Evolutionary conservation across 345 rosid species (phyloP), one percentile per base, ranked within the genome.

Genomic region (Psidium guajava): DNA sequence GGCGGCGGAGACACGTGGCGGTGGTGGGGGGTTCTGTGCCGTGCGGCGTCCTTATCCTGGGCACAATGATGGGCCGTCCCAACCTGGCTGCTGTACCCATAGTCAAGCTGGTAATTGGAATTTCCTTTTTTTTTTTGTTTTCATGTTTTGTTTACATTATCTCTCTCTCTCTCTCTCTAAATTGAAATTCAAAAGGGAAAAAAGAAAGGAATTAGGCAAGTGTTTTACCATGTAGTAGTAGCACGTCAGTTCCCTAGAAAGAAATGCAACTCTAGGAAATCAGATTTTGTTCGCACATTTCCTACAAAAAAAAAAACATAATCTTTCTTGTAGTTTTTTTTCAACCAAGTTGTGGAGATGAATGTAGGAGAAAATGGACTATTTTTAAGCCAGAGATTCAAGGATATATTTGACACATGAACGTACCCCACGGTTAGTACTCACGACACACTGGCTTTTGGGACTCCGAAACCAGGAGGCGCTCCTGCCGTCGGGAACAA

Each of bases 11-110:
- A 74, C 44, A 24, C 54, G 82, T 74, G 73, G 88, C 55, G 85
- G 86, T n/a, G 59, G 83, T 49, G 86, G 81, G 22, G 86, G 84
- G 51, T 40, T 27, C 85, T 49, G 58, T 83, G 61, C 56, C 24
- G 58, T 36, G 84, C 55, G 24, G 61, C 84, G 47, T 50, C 56
- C 59, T 82, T 82, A 82, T 82, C 84, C 61, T 54, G 84, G 18
- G 14, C 61, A 82, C 56, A 18, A 54, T 82, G 84, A 82, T 82
- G 84, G 84, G 59, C 84, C 84, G 14, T 28, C 58, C 50, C 58
- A 20, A 32, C 84, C 84, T 54, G 56, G 58, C 61, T 56, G 47
- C 84, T 56, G 32, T 52, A 5, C 56, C 54, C 84, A 54, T 82
- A 55, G 47, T 69, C 80, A 69, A 69, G 80, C 47, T 24, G 80